Conservation (phyloP, 1,284 basidiomycete species). For the Ganoderma sinense region DNA sequence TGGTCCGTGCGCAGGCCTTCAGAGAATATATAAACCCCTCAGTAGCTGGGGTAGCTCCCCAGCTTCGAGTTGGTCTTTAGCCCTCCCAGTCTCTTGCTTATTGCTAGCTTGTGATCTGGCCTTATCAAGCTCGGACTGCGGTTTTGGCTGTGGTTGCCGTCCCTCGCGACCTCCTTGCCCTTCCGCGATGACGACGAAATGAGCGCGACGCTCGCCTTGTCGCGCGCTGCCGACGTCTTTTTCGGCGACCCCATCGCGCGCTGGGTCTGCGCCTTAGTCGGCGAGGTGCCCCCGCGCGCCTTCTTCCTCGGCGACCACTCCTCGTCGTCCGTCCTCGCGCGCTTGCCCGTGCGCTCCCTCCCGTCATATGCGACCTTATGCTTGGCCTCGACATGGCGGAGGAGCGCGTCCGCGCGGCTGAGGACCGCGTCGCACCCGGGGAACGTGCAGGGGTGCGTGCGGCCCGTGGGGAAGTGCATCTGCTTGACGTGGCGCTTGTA, state of each 20-base stretch:
- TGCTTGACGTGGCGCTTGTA: constrained; percentile 6
- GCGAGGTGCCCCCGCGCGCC: neutral
- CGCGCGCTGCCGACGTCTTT: neutral
- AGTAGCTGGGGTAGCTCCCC: too few relatives aligned
- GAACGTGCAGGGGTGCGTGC: neutral
- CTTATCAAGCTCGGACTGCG: neutral
- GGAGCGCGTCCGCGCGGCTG: neutral
- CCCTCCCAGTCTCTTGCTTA: too few relatives aligned
- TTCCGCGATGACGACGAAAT: neutral
- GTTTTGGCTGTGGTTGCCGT: neutral
- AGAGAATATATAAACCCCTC: too few relatives aligned
- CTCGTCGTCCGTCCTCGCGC: neutral
- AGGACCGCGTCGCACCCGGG: neutral
- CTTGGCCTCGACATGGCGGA: neutral
- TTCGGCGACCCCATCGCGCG: neutral
- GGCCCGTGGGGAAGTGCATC: constrained; percentile 3
- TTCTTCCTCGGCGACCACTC: neutral
- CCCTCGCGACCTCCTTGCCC: neutral
- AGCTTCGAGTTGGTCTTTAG: too few relatives aligned
- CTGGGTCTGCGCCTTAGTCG: neutral
- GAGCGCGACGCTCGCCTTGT: neutral
- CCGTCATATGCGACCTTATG: neutral
- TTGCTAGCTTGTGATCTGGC: too few relatives aligned
- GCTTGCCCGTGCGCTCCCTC: neutral
- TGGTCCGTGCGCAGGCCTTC: too few relatives aligned